phyloP scores from a whole-genome alignment of 176 grass and related monocot genomes.

The Musa acuminata region DNA sequence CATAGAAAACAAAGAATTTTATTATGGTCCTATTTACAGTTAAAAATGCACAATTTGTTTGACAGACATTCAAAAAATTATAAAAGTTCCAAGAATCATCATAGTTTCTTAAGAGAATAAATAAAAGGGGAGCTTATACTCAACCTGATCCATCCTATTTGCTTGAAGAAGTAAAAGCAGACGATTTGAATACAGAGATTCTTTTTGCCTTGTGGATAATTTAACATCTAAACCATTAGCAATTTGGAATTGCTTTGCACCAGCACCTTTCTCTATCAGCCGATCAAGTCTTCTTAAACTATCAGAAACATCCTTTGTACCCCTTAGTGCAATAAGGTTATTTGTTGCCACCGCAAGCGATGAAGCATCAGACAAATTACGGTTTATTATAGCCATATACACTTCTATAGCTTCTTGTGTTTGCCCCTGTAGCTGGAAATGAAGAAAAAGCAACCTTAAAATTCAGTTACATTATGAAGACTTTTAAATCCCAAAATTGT shows the following conservation, averaged over 20 bases:
- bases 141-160: slow-evolving; percentile 82
- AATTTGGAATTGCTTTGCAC: slow-evolving; percentile 54
- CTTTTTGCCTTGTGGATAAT: slow-evolving; percentile 59
- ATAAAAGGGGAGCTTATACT: slow-evolving; percentile 1
- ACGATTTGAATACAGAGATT: slow-evolving; percentile 58
- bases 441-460: slow-evolving; percentile 17
- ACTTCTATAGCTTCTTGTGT: slow-evolving; percentile 66
- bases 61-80: slow-evolving; percentile 13
- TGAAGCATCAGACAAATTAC: slow-evolving; percentile 40
- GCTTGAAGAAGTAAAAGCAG: slow-evolving; percentile 80
- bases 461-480: not conserved
- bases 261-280: slow-evolving; percentile 53
- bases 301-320: slow-evolving; percentile 69
- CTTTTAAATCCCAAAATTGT: not conserved
- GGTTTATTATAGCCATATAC: slow-evolving; percentile 51
- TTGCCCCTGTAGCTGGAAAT: slow-evolving; percentile 74
- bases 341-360: slow-evolving; percentile 73
- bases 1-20: not conserved
- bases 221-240: slow-evolving; percentile 62
- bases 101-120: not conserved
- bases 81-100: not conserved
- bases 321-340: slow-evolving; percentile 74
- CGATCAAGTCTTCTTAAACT: slow-evolving; percentile 63
- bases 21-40: not conserved
- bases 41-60: not conserved